phyloP scores from a whole-genome alignment of 2,329 filamentous ascomycete species.

The Diaporthe sp. region DNA sequence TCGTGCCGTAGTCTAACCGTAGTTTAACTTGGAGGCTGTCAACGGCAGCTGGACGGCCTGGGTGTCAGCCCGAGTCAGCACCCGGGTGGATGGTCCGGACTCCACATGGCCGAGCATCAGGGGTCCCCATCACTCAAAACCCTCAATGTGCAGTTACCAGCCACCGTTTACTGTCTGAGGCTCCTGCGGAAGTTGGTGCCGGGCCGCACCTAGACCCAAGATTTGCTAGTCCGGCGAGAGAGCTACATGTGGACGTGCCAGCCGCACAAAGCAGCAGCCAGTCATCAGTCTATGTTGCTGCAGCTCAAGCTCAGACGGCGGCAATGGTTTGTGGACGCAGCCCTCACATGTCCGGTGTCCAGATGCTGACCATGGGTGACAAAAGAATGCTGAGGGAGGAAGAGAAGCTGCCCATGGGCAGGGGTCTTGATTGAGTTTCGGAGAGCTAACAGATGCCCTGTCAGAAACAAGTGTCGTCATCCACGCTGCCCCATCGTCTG shows the following conservation, averaged over 20 bases:
- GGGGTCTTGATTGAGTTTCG: constrained; percentile 28
- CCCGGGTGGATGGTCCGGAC: background rate
- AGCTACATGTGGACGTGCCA: background rate
- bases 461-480: constrained; percentile 30
- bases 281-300: background rate
- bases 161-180: constrained; percentile 35
- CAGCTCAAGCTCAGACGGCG: background rate
- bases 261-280: background rate
- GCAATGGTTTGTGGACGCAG: too few relatives aligned
- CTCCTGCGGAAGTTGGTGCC: constrained; percentile 3
- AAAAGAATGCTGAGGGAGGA: background rate
- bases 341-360: background rate
- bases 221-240: background rate
- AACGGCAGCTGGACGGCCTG: background rate
- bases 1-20: background rate
- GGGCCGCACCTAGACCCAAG: background rate
- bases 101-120: constrained; percentile 15
- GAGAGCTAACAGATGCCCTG: constrained; percentile 1
- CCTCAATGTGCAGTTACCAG: constrained; percentile 35
- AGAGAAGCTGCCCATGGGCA: constrained; percentile 3
- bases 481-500: background rate
- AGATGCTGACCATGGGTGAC: background rate
- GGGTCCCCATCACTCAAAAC: background rate
- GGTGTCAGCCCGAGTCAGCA: constrained; percentile 25
- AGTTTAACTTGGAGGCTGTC: background rate